Percentiles rank a stretch among this genome's conserved stretches.
These are phyloP conservation scores for Allantophomopsis lycopodina DNA, from an alignment of 2,329 filamentous ascomycete species.

Conservation along the genomic window DNA sequence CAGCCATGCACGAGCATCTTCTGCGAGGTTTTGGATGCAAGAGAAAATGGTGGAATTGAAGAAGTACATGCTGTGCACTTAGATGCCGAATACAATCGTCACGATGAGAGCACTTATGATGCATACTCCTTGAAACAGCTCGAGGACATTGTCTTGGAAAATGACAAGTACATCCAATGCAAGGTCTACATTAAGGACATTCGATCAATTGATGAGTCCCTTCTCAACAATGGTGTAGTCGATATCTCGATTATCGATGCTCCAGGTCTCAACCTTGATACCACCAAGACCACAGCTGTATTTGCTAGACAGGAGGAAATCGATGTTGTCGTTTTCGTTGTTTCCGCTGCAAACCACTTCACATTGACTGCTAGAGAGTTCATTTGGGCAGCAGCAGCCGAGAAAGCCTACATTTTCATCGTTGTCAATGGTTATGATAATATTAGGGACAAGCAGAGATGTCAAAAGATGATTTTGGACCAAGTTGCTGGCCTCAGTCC, in stretches of 20 bases:
- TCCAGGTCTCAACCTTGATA: conserved; percentile 89
- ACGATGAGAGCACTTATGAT: conserved; percentile 89
- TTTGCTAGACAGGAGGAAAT: conserved; percentile 98
- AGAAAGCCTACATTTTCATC: conserved; percentile 98
- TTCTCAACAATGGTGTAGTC: conserved; percentile 94
- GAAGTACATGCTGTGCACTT: conserved; percentile 94
- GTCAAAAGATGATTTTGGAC: conserved; percentile 84
- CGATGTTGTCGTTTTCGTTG: conserved; percentile 95
- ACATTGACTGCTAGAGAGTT: conserved; percentile 97
- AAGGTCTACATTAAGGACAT: conserved; percentile 94
- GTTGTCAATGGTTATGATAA: conserved; percentile 96
- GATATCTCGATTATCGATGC: conserved; percentile 97
- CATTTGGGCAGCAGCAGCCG: conserved; percentile 85
- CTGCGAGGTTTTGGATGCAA: conserved; percentile 87
- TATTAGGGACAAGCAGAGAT: conserved; percentile 82
- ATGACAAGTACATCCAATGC: conserved; percentile 80
- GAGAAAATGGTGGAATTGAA: conserved; percentile 81
- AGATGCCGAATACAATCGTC: conserved; percentile 64
- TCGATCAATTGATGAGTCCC: conserved; percentile 76
- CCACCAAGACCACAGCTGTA: conserved; percentile 90
- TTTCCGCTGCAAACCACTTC: conserved; percentile 95
- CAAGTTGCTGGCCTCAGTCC: conserved; percentile 83
- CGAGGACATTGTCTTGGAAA: conserved; percentile 82
- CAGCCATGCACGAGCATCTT: conserved; percentile 98
- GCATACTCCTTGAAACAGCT: conserved; percentile 67